These are phyloP conservation scores for Nigrospora osmanthi DNA, from an alignment of 2,329 filamentous ascomycete species.

Conservation along the genomic window DNA sequence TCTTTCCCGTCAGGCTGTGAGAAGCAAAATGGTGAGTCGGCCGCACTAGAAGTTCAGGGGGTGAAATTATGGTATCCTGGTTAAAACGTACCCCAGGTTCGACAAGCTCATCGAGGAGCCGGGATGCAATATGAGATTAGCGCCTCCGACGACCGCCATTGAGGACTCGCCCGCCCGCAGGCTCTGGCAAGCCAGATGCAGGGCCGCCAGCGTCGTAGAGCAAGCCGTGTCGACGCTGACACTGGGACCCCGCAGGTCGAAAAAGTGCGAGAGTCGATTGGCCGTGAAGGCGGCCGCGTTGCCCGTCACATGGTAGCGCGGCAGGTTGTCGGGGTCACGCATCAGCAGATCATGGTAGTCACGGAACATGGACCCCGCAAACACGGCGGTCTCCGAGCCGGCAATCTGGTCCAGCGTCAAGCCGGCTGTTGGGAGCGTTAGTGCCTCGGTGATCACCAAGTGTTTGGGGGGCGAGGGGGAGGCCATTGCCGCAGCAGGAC, in stretches of 20 bases:
- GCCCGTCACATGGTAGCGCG: slow-evolving; percentile 45
- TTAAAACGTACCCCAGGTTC: slow-evolving; percentile 27
- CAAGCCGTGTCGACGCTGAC: slow-evolving; percentile 45
- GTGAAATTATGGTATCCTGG: no score
- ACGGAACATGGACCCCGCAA: slow-evolving; percentile 37
- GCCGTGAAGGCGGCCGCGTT: slow-evolving; percentile 20
- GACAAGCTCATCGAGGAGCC: slow-evolving; percentile 38
- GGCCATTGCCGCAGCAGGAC: no score
- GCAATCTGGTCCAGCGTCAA: slow-evolving; percentile 37
- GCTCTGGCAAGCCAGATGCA: slow-evolving; percentile 42
- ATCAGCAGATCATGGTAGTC: slow-evolving; percentile 40
- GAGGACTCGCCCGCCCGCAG: slow-evolving; percentile 36
- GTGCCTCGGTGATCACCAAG: no score
- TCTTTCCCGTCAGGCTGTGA: no score
- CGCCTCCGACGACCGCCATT: slow-evolving; percentile 38
- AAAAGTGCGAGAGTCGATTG: slow-evolving; percentile 47
- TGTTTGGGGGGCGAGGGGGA: no score
- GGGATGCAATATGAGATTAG: slow-evolving; percentile 38
- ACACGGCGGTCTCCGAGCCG: slow-evolving; percentile 41
- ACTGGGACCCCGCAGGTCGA: slow-evolving; percentile 44
- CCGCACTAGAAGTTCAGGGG: no score
- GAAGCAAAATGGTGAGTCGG: no score
- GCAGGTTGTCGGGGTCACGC: slow-evolving; percentile 36
- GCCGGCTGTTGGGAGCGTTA: slow-evolving; percentile 15
- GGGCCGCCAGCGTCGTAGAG: slow-evolving; percentile 40